Conservation (phyloP, 495 filamentous ascomycete species). For the Talaromyces borbonicus region DNA sequence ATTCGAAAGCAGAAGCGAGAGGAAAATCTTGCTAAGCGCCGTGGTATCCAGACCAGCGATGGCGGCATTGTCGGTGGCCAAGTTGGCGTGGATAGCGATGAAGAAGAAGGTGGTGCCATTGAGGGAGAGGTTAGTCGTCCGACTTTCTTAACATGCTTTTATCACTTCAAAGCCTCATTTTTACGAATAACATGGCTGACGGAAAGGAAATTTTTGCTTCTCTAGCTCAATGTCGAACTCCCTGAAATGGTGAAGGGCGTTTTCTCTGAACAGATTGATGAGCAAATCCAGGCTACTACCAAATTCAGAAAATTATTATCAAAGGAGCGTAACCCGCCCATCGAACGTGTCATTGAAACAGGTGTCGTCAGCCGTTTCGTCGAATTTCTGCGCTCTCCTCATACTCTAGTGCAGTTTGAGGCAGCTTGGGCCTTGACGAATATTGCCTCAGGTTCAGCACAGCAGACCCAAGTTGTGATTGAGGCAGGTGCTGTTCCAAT, state of each 20-base stretch:
- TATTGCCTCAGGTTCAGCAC: conserved; percentile 94
- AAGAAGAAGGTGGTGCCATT: conserved; percentile 88
- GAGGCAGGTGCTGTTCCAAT: conserved; percentile 97
- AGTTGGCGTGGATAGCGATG: conserved; percentile 85
- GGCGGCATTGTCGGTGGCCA: conserved; percentile 65
- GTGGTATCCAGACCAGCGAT: conserved; percentile 79
- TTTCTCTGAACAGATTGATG: conserved; percentile 96
- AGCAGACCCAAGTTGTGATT: conserved; percentile 97
- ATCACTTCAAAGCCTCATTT: conserved; percentile 5
- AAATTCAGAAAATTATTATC: conserved; percentile 97
- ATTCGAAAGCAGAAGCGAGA: conserved; percentile 97
- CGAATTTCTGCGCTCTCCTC: conserved; percentile 94
- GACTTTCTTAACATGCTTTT: background rate
- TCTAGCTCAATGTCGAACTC: conserved; percentile 91
- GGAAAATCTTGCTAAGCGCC: conserved; percentile 94
- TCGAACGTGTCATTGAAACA: conserved; percentile 98
- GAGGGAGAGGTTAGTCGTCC: conserved; percentile 81
- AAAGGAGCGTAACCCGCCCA: conserved; percentile 98
- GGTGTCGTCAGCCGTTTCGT: conserved; percentile 97
- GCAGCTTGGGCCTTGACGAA: conserved; percentile 99
- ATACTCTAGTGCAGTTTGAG: conserved; percentile 98
- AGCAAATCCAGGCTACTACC: conserved; percentile 96
- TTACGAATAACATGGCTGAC: conserved; percentile 13
- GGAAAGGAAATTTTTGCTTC: conserved; percentile 25
- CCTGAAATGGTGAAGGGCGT: conserved; percentile 96